Evolutionary conservation across 2,329 filamentous ascomycete genomes (phyloP).

Genomic region (Fusarium pseudograminearum): DNA sequence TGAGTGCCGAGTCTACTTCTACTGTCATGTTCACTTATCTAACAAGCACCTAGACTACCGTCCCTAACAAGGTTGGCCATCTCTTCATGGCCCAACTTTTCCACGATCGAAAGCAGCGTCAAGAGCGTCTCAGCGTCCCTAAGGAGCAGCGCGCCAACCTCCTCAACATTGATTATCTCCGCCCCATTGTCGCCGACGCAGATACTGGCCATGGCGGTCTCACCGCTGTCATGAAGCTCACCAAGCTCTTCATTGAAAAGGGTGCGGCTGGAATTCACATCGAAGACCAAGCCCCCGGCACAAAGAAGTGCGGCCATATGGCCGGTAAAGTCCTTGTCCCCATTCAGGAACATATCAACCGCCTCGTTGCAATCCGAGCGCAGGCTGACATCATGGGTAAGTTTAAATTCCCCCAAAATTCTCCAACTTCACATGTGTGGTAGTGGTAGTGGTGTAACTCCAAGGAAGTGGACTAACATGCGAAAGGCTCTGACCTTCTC

Average conservation of each 20-base stretch:
- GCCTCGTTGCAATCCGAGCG: constrained; percentile 93
- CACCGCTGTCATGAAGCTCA: constrained; percentile 99
- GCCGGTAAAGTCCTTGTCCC: constrained; percentile 97
- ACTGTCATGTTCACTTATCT: constrained; percentile 2
- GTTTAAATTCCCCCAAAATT: constrained; percentile 31
- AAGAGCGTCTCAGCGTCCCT: constrained; percentile 86
- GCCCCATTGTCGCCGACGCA: constrained; percentile 95
- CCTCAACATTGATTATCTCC: constrained; percentile 90
- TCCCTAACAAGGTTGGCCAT: constrained; percentile 97
- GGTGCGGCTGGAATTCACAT: constrained; percentile 98
- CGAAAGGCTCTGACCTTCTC: constrained; percentile 80
- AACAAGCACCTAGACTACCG: constrained; percentile 79
- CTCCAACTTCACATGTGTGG: constrained; percentile 30
- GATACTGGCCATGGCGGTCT: constrained; percentile 97
- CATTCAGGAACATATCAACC: constrained; percentile 97
- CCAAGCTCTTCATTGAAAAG: constrained; percentile 96
- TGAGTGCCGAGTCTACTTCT: constrained; percentile 56
- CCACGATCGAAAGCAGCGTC: constrained; percentile 98
- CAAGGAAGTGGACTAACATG: constrained; percentile 32
- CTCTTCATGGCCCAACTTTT: constrained; percentile 99
- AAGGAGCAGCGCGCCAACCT: constrained; percentile 78
- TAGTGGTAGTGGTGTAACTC: not conserved
- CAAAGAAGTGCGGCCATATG: constrained; percentile 99
- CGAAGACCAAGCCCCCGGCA: constrained; percentile 97
- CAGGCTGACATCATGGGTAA: constrained; percentile 98